Conservation (phyloP, 257 asterid genomes). For the Solanum megistacrolobum region DNA sequence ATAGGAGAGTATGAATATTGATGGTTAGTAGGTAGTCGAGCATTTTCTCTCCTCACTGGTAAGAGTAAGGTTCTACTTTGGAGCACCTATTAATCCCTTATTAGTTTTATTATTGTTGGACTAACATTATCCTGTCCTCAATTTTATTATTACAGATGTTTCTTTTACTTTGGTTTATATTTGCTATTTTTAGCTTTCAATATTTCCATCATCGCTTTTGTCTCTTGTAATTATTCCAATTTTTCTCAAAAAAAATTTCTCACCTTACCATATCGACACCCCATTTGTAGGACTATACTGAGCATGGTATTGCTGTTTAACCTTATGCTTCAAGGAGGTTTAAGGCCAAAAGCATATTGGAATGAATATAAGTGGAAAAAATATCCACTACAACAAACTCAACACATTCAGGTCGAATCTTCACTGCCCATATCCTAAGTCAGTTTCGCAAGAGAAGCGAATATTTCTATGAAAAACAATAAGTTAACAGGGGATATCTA, state of each 20-base stretch:
- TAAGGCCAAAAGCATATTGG: neutral
- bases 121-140: neutral
- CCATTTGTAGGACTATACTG: neutral
- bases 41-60: neutral
- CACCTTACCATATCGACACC: neutral
- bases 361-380: neutral
- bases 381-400: neutral
- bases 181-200: too few species aligned
- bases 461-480: neutral
- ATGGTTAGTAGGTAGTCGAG: neutral
- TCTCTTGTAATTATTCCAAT: neutral
- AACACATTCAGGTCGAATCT: neutral
- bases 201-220: too few species aligned
- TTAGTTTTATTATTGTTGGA: too few species aligned
- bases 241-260: too few species aligned
- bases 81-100: neutral
- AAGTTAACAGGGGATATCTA: neutral
- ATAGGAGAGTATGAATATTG: neutral
- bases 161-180: too few species aligned
- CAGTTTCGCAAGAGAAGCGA: neutral
- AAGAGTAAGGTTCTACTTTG: neutral
- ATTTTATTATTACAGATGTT: too few species aligned
- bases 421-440: neutral
- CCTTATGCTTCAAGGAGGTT: neutral
- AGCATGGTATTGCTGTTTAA: neutral